Base-by-base conservation (phyloP, 352 stramenopile species). In the Globisporangium emineosum region DNA sequence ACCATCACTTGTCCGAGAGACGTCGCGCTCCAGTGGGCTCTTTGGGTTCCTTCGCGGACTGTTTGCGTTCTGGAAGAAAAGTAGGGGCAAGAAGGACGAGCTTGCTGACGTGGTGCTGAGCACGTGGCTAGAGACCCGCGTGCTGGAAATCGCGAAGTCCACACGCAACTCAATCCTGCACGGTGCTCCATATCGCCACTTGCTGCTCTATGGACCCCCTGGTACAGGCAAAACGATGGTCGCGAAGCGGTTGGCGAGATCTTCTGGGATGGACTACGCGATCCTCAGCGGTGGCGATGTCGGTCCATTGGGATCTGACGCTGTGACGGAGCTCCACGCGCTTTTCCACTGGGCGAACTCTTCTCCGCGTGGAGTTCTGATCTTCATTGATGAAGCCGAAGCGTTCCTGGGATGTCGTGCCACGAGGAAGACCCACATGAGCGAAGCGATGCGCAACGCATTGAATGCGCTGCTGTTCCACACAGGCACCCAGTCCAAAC, bases 211-310 rank as follows among this genome's bases (percentile, higher is more conserved):
- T 53, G 89, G 89, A 13, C 88, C 86, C 5, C 88, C 88, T 5
- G 84, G 84, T 30, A 94, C 88, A 0, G 89, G 89, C 25, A 97
- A 97, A 63, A 96, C 88, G 7, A 90, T 97, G 82, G 74, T 95
- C n/a, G 89, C 89, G 5, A 91, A 92, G 64, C 78, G 81, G 1
- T 61, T 97, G 27, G 88, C 86, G 21, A 67, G 69, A 29, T 66
- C 79, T 42, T 87, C 77, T 3, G 75, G 75, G 12, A 88, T 96
- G 73, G 84, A 94, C 62, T 96, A 91, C 21, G 89, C 86, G 19
- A 90, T 97, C 29, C 70, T 96, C 33, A 92, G 81, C 62, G 89
- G 89, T 17, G 89, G 86, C 6, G 89, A 97, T 65, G 86, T 96
- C 5, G 89, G 83, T 12, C 87, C 88, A 13, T 64, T 97, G 0